Evolutionary conservation across 1,284 basidiomycete species (phyloP), one percentile per base, ranked within the genome.

Genomic region (Golubevia sp.): DNA sequence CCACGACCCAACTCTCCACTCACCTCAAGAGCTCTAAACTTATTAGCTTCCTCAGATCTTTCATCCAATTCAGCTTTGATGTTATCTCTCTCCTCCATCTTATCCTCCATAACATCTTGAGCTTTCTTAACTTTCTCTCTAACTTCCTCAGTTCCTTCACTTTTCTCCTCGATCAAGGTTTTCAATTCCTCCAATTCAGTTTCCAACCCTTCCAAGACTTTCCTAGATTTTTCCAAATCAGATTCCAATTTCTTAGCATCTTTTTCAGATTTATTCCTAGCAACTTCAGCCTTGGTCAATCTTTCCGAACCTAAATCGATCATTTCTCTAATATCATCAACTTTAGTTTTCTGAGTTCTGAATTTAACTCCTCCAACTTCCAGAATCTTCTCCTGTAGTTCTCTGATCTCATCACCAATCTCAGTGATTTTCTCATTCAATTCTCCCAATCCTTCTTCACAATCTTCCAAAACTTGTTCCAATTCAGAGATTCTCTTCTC

Each of bases 321-420:
- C 71, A 77, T 78, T 49, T 79, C 77, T 60, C 73, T 74, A 62
- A 81, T 79, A 49, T 77, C 79, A 52, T 77, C 77, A 7, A 83
- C 81, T 66, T 82, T 82, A 73, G 70, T 70, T 62, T 82, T 77
- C 30, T 77, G 79, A 53, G 74, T 74, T 11, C 81, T 73, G 18
- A 83, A 69, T 63, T 72, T 71, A 8, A 83, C 73, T 63, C 81
- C 81, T 21, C 81, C 81, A 4, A 71, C 81, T 56, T 83, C 74
- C 51, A 83, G 71, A 52, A 83, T 83, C 65, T 81, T 71, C 61
- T 83, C 79, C 58, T 82, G 74, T 3, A 83, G 68, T 18, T 26
- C 66, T 20, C 66, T 64, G 52, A 83, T 82, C 50, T 76, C 81
- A 54, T 54, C 54, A 51, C 82, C 71, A 62, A 82, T 73, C 2